phyloP scores from a whole-genome alignment of 2,329 filamentous ascomycete species.

The Clonostachys sp. region DNA sequence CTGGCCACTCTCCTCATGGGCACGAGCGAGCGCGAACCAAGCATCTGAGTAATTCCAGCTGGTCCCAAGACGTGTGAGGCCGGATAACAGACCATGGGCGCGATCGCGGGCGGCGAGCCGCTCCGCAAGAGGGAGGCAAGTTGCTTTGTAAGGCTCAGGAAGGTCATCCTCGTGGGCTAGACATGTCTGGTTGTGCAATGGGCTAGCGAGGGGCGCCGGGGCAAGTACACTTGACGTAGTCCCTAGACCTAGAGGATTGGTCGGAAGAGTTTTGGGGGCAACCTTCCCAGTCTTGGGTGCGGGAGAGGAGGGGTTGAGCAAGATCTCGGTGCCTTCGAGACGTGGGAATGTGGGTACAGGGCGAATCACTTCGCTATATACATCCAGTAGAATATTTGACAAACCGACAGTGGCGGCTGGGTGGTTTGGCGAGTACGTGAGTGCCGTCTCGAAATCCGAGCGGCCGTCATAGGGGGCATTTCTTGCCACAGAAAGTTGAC shows the following conservation, averaged over 20 bases:
- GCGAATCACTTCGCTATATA: constrained; percentile 67
- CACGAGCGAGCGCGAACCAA: constrained; percentile 83
- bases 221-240: constrained; percentile 7
- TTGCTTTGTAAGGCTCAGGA: constrained; percentile 48
- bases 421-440: constrained; percentile 78
- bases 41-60: constrained; percentile 93
- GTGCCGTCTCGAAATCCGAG: constrained; percentile 73
- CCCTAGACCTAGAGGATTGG: constrained; percentile 41
- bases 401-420: constrained; percentile 75
- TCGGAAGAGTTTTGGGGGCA: constrained; percentile 26
- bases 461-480: constrained; percentile 64
- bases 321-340: constrained; percentile 14
- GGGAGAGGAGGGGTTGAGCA: constrained; percentile 1
- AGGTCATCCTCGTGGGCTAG: constrained; percentile 25
- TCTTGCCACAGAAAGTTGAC: constrained; percentile 59
- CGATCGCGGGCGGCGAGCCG: constrained; percentile 86
- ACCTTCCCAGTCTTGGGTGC: constrained; percentile 1
- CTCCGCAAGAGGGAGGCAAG: constrained; percentile 67
- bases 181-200: constrained; percentile 2
- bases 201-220: constrained; percentile 7
- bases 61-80: constrained; percentile 76
- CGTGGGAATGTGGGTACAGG: constrained; percentile 49
- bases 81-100: constrained; percentile 77
- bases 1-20: constrained; percentile 84
- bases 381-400: constrained; percentile 80